These are phyloP conservation scores for Penicillium concentricum DNA, from an alignment of 2,329 filamentous ascomycete genomes.

Conservation along the genomic window DNA sequence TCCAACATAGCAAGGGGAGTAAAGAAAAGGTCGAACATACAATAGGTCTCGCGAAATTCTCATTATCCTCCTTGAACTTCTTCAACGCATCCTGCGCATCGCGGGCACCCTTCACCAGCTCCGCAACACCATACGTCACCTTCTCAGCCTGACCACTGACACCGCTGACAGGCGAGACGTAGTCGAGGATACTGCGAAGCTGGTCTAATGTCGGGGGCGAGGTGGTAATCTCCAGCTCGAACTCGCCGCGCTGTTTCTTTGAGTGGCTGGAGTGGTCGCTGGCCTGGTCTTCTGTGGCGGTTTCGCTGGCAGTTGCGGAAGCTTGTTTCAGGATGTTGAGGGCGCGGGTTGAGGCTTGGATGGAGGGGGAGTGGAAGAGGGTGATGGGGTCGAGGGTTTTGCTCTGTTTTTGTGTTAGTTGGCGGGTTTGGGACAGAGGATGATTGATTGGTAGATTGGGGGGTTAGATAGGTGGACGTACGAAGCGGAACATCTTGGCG, in stretches of 20 bases:
- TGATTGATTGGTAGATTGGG: not conserved
- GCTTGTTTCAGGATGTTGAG: conserved; percentile 77
- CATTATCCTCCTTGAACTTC: conserved; percentile 69
- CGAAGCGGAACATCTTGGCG: conserved; percentile 29
- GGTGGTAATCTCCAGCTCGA: conserved; percentile 84
- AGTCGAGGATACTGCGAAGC: conserved; percentile 78
- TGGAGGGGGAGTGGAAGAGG: conserved; percentile 85
- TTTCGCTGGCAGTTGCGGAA: conserved; percentile 65
- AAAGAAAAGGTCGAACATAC: conserved; percentile 52
- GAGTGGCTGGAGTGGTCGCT: conserved; percentile 64
- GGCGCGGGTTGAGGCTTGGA: conserved; percentile 69
- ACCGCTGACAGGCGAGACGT: conserved; percentile 50
- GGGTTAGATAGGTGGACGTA: conserved; percentile 5
- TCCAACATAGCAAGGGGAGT: not conserved
- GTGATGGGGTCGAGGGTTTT: conserved; percentile 89
- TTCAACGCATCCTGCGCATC: conserved; percentile 75
- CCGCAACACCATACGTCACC: conserved; percentile 62
- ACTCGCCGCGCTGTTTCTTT: conserved; percentile 63
- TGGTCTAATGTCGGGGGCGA: conserved; percentile 77
- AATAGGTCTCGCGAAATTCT: conserved; percentile 70
- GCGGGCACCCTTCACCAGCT: conserved; percentile 72
- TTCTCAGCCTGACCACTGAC: conserved; percentile 57
- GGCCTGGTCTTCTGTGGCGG: conserved; percentile 72
- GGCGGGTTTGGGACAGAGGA: not conserved
- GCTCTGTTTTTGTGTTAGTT: conserved; percentile 49